Base-by-base conservation (phyloP, 257 asterid genomes). In the Gentiana dahurica region DNA sequence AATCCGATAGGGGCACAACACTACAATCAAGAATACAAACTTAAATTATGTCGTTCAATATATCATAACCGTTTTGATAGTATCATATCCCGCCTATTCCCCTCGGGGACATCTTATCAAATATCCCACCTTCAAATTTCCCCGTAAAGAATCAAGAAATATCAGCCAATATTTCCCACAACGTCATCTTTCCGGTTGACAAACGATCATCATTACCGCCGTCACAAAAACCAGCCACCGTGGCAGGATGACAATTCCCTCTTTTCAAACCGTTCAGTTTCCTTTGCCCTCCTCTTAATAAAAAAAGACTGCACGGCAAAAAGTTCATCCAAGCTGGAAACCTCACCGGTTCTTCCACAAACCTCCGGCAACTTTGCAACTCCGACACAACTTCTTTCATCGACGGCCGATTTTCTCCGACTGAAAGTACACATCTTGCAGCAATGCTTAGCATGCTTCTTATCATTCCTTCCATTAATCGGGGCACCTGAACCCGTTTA, bases 131-230 rank as follows among this genome's bases (percentile, higher is more conserved):
- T 24, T 24, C 24, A 24, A 24, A 24, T 24, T 24, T 24, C 24
- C 24, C 24, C 1, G 24, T 24, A 24, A 24, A 24, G 24, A 24
- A 24, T 54, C 74, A 70, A 44, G 77, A 71, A 58, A 77, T 57
- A 71, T 82, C 92, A 38, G 85, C 86, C 73, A 80, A 76, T 49
- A 85, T 80, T 75, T 82, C 89, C 61, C 81, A 74, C 10, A 84
- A 60, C 55, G 76, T 50, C 79, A 82, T 54, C 68, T 73, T 71
- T 64, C 77, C 75, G 43, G 66, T 66, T 7, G 75, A 62, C 51
- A 70, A 58, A 56, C 54, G 36, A 13, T 41, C 70, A 53, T 36
- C 49, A 41, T 5, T 10, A 41, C 8, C 10, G 2, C 46, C 46
- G 3, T 24, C 55, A 10, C 72, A 59, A 52, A 58, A 48, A 44